Conservation (phyloP, 2,329 filamentous ascomycete genomes). For the Phoma sp. region DNA sequence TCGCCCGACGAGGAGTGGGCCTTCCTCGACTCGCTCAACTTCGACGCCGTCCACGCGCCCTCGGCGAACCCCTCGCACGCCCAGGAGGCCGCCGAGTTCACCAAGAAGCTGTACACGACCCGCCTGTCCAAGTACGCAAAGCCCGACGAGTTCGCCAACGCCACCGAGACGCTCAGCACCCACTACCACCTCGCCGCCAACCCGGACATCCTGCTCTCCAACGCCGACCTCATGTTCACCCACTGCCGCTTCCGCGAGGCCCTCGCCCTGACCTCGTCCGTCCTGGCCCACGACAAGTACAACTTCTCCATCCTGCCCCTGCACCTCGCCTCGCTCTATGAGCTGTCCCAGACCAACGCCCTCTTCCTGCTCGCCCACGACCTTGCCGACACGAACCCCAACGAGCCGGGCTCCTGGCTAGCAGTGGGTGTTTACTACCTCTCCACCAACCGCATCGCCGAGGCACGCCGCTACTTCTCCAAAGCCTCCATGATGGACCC, state of each 20-base stretch:
- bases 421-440: conserved; percentile 97
- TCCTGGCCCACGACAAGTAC: conserved; percentile 84
- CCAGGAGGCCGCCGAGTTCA: conserved; percentile 91
- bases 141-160: conserved; percentile 79
- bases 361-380: conserved; percentile 93
- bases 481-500: conserved; percentile 98
- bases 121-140: conserved; percentile 94
- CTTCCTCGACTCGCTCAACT: conserved; percentile 87
- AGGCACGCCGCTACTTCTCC: conserved; percentile 94
- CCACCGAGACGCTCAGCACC: conserved; percentile 88
- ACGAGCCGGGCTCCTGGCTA: conserved; percentile 91
- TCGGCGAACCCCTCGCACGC: conserved; percentile 72
- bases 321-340: conserved; percentile 88
- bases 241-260: conserved; percentile 93
- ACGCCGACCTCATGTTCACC: conserved; percentile 90
- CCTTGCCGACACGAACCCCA: conserved; percentile 87
- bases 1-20: conserved; percentile 87
- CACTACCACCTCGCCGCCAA: conserved; percentile 90
- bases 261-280: conserved; percentile 80
- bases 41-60: conserved; percentile 77
- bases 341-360: conserved; percentile 84
- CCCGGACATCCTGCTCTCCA: conserved; percentile 86
- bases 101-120: conserved; percentile 95
- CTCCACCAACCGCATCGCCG: conserved; percentile 84
- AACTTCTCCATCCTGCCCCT: conserved; percentile 89